Conservation (phyloP, 2,329 filamentous ascomycete genomes). For the Exophiala mesophila region DNA sequence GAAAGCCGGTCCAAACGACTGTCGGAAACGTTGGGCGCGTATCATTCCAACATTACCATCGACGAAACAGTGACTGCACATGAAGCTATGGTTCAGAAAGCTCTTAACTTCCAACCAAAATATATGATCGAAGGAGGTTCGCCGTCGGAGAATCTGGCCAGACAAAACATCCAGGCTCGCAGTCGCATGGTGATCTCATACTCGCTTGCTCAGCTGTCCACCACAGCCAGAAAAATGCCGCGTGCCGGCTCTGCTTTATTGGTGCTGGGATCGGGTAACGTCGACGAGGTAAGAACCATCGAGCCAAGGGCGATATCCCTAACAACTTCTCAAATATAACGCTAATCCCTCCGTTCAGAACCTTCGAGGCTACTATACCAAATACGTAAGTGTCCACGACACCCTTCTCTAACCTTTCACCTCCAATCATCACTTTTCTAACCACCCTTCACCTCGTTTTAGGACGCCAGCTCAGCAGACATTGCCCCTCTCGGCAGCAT, state of each 20-base stretch:
- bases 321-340: too few relatives aligned
- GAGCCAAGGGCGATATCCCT: too few relatives aligned
- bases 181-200: constrained; percentile 63
- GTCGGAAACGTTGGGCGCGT: constrained; percentile 40
- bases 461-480: constrained; percentile 39
- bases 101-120: constrained; percentile 58
- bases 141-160: constrained; percentile 55
- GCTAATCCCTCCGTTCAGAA: too few relatives aligned
- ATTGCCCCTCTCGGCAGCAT: constrained; percentile 54
- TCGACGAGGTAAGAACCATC: not conserved
- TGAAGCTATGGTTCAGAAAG: constrained; percentile 35
- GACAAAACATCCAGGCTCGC: constrained; percentile 64
- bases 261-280: constrained; percentile 6
- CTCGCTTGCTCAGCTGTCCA: constrained; percentile 20
- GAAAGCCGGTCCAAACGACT: constrained; percentile 61
- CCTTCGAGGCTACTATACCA: not conserved
- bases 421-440: not conserved
- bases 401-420: not conserved
- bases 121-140: constrained; percentile 63
- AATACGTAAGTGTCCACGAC: not conserved
- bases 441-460: not conserved
- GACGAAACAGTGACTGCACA: constrained; percentile 54
- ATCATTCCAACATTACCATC: constrained; percentile 70
- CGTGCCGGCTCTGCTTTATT: constrained; percentile 17
- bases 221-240: constrained; percentile 16